These are phyloP conservation scores for Paramecium tetraurelia DNA, from an alignment of 73 alveolate species.

Conservation along the genomic window DNA sequence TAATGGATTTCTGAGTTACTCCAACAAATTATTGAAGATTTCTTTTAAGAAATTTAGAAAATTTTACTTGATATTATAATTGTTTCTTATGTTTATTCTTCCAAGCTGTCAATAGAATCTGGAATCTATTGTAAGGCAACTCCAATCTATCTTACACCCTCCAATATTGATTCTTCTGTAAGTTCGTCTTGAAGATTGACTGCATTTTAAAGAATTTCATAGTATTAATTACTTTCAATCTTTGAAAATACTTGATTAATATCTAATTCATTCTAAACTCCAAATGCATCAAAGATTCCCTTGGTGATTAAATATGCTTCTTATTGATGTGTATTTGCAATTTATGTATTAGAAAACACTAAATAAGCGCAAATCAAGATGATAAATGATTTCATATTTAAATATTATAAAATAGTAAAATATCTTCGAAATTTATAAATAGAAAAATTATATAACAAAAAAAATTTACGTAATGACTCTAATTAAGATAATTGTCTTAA, in stretches of 20 bases:
- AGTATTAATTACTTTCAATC: background rate
- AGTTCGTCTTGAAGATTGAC: background rate
- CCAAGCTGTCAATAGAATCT: background rate
- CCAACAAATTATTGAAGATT: background rate
- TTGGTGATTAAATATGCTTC: background rate
- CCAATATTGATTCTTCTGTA: background rate
- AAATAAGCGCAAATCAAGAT: background rate
- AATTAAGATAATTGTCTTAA: background rate
- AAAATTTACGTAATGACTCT: background rate
- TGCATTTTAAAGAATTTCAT: background rate
- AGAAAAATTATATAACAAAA: background rate
- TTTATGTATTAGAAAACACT: background rate
- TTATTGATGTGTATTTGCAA: background rate
- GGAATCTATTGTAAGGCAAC: background rate
- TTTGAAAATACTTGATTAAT: background rate
- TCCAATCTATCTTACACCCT: background rate
- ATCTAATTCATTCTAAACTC: background rate
- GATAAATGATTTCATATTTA: background rate
- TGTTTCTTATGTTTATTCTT: background rate
- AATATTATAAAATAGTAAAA: background rate
- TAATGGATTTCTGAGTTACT: background rate
- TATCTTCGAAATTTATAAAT: background rate
- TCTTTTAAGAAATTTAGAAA: background rate
- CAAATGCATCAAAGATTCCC: background rate
- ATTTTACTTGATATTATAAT: background rate